Conservation (phyloP, 2,329 filamentous ascomycete species). For the Fusarium sp. region DNA sequence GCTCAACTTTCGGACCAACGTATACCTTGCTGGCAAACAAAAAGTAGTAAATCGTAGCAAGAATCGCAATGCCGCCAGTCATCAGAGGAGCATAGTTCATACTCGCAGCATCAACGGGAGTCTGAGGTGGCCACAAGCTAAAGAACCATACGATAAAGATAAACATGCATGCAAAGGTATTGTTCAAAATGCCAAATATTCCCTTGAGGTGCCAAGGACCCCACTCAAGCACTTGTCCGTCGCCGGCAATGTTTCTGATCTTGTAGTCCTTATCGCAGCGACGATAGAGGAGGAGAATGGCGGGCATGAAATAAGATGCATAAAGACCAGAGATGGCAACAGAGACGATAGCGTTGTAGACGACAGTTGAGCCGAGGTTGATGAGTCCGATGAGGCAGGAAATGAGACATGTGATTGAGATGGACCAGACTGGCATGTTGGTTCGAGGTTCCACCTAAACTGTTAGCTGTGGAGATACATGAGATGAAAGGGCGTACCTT, state of each 20-base stretch:
- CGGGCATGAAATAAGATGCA: constrained; percentile 39
- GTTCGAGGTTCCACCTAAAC: constrained; percentile 34
- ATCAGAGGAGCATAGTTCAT: constrained; percentile 62
- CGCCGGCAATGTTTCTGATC: constrained; percentile 25
- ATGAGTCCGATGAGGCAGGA: constrained; percentile 40
- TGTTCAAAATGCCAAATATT: constrained; percentile 63
- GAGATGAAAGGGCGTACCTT: not conserved
- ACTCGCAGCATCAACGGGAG: constrained; percentile 39
- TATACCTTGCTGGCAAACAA: constrained; percentile 55
- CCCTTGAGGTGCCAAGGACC: constrained; percentile 66
- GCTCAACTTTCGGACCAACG: constrained; percentile 54
- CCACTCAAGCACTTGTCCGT: constrained; percentile 53
- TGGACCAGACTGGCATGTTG: constrained; percentile 40
- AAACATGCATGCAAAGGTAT: constrained; percentile 63
- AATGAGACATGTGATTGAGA: constrained; percentile 32
- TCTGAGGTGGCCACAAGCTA: constrained; percentile 59
- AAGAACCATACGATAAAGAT: constrained; percentile 67
- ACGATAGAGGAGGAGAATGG: constrained; percentile 39
- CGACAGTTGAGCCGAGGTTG: constrained; percentile 39
- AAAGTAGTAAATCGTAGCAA: constrained; percentile 59
- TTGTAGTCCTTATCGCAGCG: constrained; percentile 40
- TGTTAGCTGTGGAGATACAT: not conserved
- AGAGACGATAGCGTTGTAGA: constrained; percentile 42
- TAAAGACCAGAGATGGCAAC: constrained; percentile 39
- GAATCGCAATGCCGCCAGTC: constrained; percentile 54